Conservation (phyloP, 2,329 filamentous ascomycete genomes). For the Sclerotinia glacialis region DNA sequence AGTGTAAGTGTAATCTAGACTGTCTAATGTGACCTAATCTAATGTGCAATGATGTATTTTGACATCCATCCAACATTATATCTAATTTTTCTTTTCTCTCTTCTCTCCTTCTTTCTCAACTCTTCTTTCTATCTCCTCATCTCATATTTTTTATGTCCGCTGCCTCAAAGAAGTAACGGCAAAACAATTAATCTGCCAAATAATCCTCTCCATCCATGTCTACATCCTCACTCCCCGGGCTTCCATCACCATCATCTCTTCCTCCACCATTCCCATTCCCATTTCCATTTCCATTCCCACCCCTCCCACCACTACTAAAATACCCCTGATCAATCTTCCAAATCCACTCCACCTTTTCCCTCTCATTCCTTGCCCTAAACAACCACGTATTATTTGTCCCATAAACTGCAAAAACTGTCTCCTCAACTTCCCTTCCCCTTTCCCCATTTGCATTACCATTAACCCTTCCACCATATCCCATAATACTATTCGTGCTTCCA, state of each 20-base stretch:
- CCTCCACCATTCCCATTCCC: slow-evolving; percentile 3
- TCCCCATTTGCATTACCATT: slow-evolving; percentile 34
- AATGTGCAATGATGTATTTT: background rate
- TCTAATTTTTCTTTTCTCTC: background rate
- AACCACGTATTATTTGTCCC: slow-evolving; percentile 93
- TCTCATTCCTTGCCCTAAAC: slow-evolving; percentile 83
- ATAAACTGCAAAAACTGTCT: slow-evolving; percentile 83
- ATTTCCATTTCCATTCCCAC: slow-evolving; percentile 3
- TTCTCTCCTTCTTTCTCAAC: background rate
- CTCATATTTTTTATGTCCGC: background rate
- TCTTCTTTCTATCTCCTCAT: background rate
- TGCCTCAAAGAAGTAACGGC: background rate
- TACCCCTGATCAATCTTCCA: slow-evolving; percentile 77
- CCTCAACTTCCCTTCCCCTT: slow-evolving; percentile 35
- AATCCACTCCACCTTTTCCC: slow-evolving; percentile 97
- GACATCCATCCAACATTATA: background rate
- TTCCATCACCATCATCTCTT: background rate
- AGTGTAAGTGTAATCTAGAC: background rate
- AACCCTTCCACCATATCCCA: slow-evolving; percentile 1
- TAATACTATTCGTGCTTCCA: slow-evolving; percentile 9
- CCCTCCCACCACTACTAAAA: slow-evolving; percentile 32
- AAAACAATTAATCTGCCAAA: slow-evolving; percentile 8
- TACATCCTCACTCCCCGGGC: background rate
- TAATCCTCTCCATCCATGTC: slow-evolving; percentile 16
- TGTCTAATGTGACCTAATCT: background rate